These are phyloP conservation scores for Phytophthora cactorum DNA, from an alignment of 352 stramenopile genomes.

Conservation along the genomic window DNA sequence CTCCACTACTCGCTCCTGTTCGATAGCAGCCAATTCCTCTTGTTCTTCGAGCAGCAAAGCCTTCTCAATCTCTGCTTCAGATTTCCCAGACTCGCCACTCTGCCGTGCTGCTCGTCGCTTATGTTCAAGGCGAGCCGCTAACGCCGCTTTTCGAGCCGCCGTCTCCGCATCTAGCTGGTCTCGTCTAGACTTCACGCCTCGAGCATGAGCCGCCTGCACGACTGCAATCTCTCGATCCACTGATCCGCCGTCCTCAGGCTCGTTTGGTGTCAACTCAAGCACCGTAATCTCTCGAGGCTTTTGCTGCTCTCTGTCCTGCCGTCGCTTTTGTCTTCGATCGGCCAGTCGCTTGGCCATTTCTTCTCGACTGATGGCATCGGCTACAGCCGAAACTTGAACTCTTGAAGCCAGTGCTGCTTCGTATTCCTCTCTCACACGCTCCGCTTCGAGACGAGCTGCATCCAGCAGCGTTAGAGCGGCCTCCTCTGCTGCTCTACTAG, in stretches of 20 bases:
- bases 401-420: conserved; percentile 25
- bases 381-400: conserved; percentile 4
- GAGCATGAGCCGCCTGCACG: conserved; percentile 40
- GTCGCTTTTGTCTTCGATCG: conserved; percentile 22
- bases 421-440: conserved; percentile 34
- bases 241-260: conserved; percentile 26
- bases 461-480: conserved; percentile 24
- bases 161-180: conserved; percentile 43
- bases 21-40: conserved; percentile 39
- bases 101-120: conserved; percentile 32
- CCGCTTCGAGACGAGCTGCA: conserved; percentile 29
- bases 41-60: conserved; percentile 39
- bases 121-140: conserved; percentile 37
- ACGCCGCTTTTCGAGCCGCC: conserved; percentile 33
- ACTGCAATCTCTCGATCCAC: conserved; percentile 35
- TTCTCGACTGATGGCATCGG: conserved; percentile 12
- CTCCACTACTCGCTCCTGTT: conserved; percentile 28
- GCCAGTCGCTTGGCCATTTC: conserved; percentile 28
- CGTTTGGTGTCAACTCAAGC: neutral
- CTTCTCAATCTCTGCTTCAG: conserved; percentile 14
- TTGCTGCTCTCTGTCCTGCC: conserved; percentile 10
- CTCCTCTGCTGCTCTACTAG: conserved; percentile 23
- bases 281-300: neutral
- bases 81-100: neutral
- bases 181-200: conserved; percentile 28